Evolutionary conservation across 257 asterid species (phyloP).

Genomic region (Fraxinus pennsylvanica): DNA sequence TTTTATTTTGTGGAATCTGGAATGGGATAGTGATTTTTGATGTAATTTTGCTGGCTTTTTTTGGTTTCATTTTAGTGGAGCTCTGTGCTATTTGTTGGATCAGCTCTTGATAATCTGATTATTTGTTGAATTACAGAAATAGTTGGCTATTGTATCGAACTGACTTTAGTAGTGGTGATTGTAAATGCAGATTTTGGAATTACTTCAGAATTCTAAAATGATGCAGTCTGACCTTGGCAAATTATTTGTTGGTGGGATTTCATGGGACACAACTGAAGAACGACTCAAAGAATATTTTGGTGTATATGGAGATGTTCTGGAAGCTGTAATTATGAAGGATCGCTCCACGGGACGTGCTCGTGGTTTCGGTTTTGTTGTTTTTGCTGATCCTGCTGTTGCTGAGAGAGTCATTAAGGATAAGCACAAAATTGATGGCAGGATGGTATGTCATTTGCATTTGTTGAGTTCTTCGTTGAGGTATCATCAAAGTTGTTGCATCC

Average conservation of each 20-base stretch:
- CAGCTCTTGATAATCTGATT: background rate
- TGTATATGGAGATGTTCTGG: slow-evolving; percentile 31
- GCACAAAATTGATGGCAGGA: slow-evolving; percentile 38
- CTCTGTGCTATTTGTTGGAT: slow-evolving; percentile 3
- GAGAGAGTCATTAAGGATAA: slow-evolving; percentile 35
- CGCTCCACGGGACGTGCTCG: slow-evolving; percentile 32
- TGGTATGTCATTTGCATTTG: slow-evolving; percentile 9
- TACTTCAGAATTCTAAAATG: slow-evolving; percentile 14
- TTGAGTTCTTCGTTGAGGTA: background rate
- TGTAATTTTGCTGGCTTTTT: background rate
- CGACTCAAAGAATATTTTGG: slow-evolving; percentile 28
- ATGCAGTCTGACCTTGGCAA: slow-evolving; percentile 39
- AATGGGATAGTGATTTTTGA: background rate
- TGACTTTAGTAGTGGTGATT: background rate
- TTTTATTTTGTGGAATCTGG: background rate
- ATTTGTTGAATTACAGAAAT: background rate
- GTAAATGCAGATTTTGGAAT: background rate
- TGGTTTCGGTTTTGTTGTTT: slow-evolving; percentile 34
- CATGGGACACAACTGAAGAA: slow-evolving; percentile 37
- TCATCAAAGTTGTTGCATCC: background rate
- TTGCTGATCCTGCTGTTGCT: slow-evolving; percentile 35
- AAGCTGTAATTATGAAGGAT: slow-evolving; percentile 34
- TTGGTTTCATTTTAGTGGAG: background rate
- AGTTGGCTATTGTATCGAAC: background rate
- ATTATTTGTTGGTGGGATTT: slow-evolving; percentile 36